Conservation (phyloP, 2,329 filamentous ascomycete species). For the Colletotrichum echinochloae region DNA sequence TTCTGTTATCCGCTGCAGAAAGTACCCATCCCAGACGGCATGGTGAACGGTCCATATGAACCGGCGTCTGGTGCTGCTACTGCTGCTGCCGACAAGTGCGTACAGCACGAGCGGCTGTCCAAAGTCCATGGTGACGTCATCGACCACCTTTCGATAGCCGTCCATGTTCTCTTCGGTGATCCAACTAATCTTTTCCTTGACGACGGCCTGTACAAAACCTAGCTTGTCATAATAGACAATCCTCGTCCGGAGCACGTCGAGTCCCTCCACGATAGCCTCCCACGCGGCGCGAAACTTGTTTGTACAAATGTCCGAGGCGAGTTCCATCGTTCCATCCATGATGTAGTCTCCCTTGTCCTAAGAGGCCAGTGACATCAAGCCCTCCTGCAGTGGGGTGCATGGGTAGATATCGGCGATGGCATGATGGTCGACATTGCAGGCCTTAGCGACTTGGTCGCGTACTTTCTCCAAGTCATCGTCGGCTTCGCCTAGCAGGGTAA, state of each 20-base stretch:
- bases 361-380: slow-evolving; percentile 49
- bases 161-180: too few relatives aligned
- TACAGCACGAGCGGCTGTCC: not conserved
- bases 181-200: too few relatives aligned
- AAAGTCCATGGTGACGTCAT: not conserved
- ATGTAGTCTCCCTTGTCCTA: slow-evolving; percentile 44
- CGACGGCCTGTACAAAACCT: too few relatives aligned
- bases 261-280: not conserved
- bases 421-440: too few relatives aligned
- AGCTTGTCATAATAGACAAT: too few relatives aligned
- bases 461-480: too few relatives aligned
- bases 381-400: slow-evolving; percentile 52
- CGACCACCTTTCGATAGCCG: too few relatives aligned
- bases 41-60: slow-evolving; percentile 50
- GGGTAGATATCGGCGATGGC: slow-evolving; percentile 50
- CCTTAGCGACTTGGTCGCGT: too few relatives aligned
- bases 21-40: slow-evolving; percentile 49
- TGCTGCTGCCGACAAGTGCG: not conserved
- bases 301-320: not conserved
- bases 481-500: too few relatives aligned
- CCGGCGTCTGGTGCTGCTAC: slow-evolving; percentile 32
- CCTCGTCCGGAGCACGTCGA: not conserved
- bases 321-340: slow-evolving; percentile 14
- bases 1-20: too few relatives aligned
- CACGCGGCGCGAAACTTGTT: not conserved